These are phyloP conservation scores for Hypoxylon sp. DNA, from an alignment of 2,329 filamentous ascomycete genomes.

Conservation along the genomic window DNA sequence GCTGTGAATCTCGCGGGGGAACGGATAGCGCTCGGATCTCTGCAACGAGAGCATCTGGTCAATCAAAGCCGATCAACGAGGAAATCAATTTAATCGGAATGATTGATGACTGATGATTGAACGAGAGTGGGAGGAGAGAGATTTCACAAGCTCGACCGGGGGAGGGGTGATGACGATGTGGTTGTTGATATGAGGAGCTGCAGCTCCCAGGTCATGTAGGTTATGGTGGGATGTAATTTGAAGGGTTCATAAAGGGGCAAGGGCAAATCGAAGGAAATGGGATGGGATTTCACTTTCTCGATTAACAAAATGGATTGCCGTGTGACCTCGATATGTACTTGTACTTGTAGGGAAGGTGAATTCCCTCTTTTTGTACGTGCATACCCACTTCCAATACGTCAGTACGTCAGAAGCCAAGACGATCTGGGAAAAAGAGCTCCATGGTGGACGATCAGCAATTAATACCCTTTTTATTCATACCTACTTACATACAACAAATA, in stretches of 20 bases:
- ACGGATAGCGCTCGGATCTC: slow-evolving; percentile 33
- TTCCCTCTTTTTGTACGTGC: slow-evolving; percentile 26
- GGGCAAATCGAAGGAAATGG: slow-evolving; percentile 40
- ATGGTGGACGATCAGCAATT: slow-evolving; percentile 28
- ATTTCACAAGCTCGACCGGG: slow-evolving; percentile 6
- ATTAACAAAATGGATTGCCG: slow-evolving; percentile 45
- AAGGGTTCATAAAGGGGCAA: slow-evolving; percentile 35
- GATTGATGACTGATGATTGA: slow-evolving; percentile 9
- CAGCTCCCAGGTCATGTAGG: slow-evolving; percentile 8
- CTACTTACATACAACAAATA: neutral
- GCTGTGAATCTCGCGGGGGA: slow-evolving; percentile 29
- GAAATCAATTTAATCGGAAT: slow-evolving; percentile 12
- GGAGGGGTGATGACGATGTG: slow-evolving; percentile 19
- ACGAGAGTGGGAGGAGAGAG: slow-evolving; percentile 5
- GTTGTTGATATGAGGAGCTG: slow-evolving; percentile 15
- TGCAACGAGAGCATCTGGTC: slow-evolving; percentile 44
- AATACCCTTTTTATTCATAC: slow-evolving; percentile 17
- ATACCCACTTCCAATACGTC: slow-evolving; percentile 17
- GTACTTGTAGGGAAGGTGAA: slow-evolving; percentile 33
- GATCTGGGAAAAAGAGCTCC: slow-evolving; percentile 30
- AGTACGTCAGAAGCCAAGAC: slow-evolving; percentile 34
- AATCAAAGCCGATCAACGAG: slow-evolving; percentile 19
- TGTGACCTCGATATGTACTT: slow-evolving; percentile 40
- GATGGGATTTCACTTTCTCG: slow-evolving; percentile 47
- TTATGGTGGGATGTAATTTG: slow-evolving; percentile 12